These are phyloP conservation scores for Calonectria pseudoreteaudii DNA, from an alignment of 2,329 filamentous ascomycete genomes.

Conservation along the genomic window DNA sequence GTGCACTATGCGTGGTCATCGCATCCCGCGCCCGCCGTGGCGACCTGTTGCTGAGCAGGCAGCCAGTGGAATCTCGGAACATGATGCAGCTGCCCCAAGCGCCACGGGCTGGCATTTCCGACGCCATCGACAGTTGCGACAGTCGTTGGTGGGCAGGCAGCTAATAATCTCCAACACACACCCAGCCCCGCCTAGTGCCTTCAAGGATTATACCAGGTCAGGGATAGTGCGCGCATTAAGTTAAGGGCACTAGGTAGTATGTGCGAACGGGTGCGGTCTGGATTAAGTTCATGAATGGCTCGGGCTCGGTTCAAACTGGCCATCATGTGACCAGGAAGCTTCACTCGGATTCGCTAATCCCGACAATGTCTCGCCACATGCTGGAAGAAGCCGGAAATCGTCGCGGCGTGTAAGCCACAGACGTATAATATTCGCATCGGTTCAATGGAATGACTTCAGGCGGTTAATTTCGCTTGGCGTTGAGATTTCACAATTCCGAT, in stretches of 20 bases:
- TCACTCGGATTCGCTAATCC: background rate
- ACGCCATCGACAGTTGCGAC: background rate
- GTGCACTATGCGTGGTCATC: background rate
- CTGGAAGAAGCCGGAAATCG: background rate
- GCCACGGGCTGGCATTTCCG: background rate
- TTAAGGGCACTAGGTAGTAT: too few species aligned
- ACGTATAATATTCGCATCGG: background rate
- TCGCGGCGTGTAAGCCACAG: background rate
- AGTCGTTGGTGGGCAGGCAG: background rate
- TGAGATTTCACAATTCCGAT: background rate
- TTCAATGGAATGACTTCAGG: background rate
- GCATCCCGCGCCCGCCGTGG: background rate
- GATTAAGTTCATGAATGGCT: background rate
- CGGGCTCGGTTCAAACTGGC: background rate
- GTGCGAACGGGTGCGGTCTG: background rate
- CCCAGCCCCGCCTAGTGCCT: background rate
- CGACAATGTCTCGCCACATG: background rate
- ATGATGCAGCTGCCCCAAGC: background rate
- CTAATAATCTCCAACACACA: background rate
- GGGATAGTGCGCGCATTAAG: background rate
- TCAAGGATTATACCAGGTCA: background rate
- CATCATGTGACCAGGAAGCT: background rate
- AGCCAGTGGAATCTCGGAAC: background rate
- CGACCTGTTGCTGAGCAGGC: background rate
- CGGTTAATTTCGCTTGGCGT: background rate